phyloP scores from a whole-genome alignment of 768 basidiomycete genomes.

The Naganishia randhawae region DNA sequence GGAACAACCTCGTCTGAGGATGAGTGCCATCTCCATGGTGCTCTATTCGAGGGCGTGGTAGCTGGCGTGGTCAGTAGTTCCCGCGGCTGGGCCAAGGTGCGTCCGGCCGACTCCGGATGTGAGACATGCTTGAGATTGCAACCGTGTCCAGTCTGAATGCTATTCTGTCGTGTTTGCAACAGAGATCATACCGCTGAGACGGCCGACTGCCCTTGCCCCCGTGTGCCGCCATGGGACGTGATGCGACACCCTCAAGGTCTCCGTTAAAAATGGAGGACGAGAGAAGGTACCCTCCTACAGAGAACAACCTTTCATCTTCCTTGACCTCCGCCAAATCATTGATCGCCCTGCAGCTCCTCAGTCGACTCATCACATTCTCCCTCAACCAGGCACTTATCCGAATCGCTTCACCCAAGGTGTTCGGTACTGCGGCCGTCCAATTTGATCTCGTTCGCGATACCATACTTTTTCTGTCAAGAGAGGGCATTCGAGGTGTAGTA shows the following conservation, averaged over 20 bases:
- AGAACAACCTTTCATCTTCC: conserved; percentile 16
- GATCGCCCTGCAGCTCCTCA: conserved; percentile 78
- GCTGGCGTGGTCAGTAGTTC: too few species aligned
- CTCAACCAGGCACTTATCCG: conserved; percentile 85
- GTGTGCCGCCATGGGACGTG: not conserved
- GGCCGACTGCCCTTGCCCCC: too few species aligned
- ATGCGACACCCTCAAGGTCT: not conserved
- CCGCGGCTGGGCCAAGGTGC: too few species aligned
- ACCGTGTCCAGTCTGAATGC: too few species aligned
- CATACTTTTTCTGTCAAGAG: conserved; percentile 86
- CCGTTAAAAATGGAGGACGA: not conserved
- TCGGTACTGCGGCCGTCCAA: conserved; percentile 85
- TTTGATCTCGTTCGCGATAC: conserved; percentile 87
- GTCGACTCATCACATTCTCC: conserved; percentile 76
- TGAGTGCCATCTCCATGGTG: too few species aligned
- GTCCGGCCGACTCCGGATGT: too few species aligned
- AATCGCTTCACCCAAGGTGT: conserved; percentile 74
- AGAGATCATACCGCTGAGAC: too few species aligned
- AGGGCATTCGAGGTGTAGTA: conserved; percentile 82
- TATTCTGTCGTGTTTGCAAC: too few species aligned
- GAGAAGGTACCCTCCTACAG: not conserved
- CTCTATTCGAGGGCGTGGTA: too few species aligned
- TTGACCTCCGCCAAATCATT: conserved; percentile 55
- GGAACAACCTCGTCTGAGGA: too few species aligned
- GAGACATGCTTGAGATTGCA: too few species aligned